Evolutionary conservation across 2,329 filamentous ascomycete genomes (phyloP), one percentile per base, ranked within the genome.

Genomic region (Hymenoscyphus albidus): DNA sequence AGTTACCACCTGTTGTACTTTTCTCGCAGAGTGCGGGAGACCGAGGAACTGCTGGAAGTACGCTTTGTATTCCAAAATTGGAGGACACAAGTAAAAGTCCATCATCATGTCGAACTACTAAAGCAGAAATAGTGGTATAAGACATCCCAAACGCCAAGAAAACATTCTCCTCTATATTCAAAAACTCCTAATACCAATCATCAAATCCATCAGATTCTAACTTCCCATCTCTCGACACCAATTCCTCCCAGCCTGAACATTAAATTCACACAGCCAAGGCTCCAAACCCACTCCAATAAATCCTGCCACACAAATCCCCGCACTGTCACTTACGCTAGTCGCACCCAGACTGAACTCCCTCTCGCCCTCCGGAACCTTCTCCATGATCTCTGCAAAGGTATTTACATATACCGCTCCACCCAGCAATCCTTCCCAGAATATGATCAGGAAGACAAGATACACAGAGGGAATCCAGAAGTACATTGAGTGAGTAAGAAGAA

Each of bases 381-480:
- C 92, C 75, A 92, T 89, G 67, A 99, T 97, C 75, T 96, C 91
- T 0, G 93, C 92, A 77, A 98, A 99, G 0, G 93, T 97, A 73
- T 94, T 96, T 65, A 98, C 93, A 72, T 99, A 99, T 0, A 98
- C 95, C 3, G 92, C 82, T 0, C 95, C 95, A 0, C 95, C 95
- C 0, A 99, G 80, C 13, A 98, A 77, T 0, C 95, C 95, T 76
- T 98, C 95, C 94, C 94, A 98, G 74, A 98, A 95, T 22, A 97
- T 82, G 66, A 98, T 80, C 27, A 85, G 65, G 73, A 97, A 97
- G 0, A 98, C 81, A n/a, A 97, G 72, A 74, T 92, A 97, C 31
- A 97, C 90, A 32, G 81, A 91, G 0, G 94, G 93, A 16, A 98
- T 85, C 74, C 95, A 96, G 74, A 89, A 83, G 74, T 88, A 87